A percentile compares a stretch with the other conserved stretches of the same genome.
Evolutionary conservation across 2,329 filamentous ascomycete genomes (phyloP).

Genomic region (Fusarium lateritium): DNA sequence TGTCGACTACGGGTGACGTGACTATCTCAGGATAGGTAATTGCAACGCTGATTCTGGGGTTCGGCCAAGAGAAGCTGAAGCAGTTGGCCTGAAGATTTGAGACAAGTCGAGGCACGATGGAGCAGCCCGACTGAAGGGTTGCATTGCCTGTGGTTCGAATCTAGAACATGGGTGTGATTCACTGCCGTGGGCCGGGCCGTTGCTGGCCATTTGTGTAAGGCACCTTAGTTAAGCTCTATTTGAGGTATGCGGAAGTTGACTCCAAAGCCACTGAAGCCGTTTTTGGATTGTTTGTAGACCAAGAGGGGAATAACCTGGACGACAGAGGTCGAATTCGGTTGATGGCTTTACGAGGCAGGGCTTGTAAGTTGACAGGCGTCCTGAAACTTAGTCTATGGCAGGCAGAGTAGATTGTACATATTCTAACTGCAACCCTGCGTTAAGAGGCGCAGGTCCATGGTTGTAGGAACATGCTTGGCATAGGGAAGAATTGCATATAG

Average conservation of each 20-base stretch:
- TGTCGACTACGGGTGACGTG: constrained; percentile 1
- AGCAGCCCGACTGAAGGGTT: constrained; percentile 40
- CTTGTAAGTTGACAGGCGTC: constrained; percentile 10
- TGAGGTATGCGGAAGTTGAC: constrained; percentile 29
- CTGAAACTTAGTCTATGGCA: constrained; percentile 20
- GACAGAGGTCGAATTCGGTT: neutral
- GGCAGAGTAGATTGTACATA: neutral
- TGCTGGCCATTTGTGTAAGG: constrained; percentile 27
- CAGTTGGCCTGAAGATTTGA: constrained; percentile 29
- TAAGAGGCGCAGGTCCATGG: neutral
- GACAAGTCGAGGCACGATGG: constrained; percentile 31
- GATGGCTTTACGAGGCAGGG: constrained; percentile 8
- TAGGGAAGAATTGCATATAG: neutral
- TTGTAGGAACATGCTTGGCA: neutral
- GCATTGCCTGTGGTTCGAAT: constrained; percentile 34
- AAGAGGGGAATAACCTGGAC: constrained; percentile 5
- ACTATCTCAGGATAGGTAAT: constrained; percentile 4
- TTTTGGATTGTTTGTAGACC: constrained; percentile 10
- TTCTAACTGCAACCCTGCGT: neutral
- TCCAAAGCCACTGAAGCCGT: constrained; percentile 25
- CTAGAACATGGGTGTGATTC: constrained; percentile 40
- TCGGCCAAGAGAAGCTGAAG: constrained; percentile 31
- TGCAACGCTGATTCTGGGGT: constrained; percentile 1
- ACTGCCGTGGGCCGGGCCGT: constrained; percentile 43
- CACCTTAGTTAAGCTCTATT: constrained; percentile 30